A percentile compares a stretch with the other conserved stretches of the same genome.
These are phyloP conservation scores for Rhizophagus sp. DNA, from an alignment of 192 early-diverging fungal species.

Conservation along the genomic window DNA sequence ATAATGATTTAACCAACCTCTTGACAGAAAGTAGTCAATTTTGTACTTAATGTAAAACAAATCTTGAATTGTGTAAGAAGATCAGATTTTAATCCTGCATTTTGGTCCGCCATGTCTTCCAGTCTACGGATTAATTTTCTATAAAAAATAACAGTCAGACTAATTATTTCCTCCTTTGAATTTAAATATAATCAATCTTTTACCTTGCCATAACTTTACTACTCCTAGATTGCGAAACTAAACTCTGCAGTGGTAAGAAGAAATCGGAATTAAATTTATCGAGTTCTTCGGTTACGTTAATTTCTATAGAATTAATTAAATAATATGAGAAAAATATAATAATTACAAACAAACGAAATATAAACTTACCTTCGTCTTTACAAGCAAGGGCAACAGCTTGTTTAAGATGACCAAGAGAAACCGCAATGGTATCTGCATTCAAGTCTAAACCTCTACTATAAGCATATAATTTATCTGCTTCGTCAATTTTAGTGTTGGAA, in stretches of 20 bases:
- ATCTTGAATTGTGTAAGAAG: conserved; percentile 48
- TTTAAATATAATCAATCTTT: neutral
- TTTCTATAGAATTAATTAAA: conserved; percentile 34
- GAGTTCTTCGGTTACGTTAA: conserved; percentile 40
- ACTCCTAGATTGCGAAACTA: conserved; percentile 47
- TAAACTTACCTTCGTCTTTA: conserved; percentile 38
- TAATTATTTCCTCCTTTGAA: neutral
- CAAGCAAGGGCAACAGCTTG: conserved; percentile 42
- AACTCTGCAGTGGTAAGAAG: conserved; percentile 40
- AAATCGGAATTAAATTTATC: conserved; percentile 51
- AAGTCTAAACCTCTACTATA: conserved; percentile 57
- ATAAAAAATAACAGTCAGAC: neutral
- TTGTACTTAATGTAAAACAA: conserved; percentile 49
- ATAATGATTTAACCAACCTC: conserved; percentile 42
- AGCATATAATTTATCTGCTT: conserved; percentile 55
- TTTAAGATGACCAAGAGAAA: conserved; percentile 52
- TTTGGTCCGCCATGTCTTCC: conserved; percentile 57
- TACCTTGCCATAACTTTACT: conserved; percentile 62
- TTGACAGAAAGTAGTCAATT: conserved; percentile 46
- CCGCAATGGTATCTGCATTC: conserved; percentile 65
- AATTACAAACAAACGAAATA: conserved; percentile 4
- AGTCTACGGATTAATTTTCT: conserved; percentile 69
- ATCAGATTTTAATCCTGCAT: conserved; percentile 48
- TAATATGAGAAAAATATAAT: neutral
- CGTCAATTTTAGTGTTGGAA: conserved; percentile 43